Base-by-base conservation (phyloP, 2,329 filamentous ascomycete genomes). In the Diplodia sapinea region DNA sequence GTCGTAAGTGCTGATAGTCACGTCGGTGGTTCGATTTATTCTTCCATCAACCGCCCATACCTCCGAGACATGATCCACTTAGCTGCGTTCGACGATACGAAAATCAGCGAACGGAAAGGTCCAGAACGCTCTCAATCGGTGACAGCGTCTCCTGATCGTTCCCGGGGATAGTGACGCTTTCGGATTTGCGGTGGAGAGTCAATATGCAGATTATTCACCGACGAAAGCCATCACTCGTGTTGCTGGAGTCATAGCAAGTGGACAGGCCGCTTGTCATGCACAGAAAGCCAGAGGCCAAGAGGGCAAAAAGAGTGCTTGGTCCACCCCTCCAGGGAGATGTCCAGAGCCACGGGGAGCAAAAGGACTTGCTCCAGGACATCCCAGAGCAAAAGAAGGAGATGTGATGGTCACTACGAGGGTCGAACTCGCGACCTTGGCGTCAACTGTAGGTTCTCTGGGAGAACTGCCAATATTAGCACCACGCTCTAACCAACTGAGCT, bases 311-410 rank as follows among this genome's bases (percentile, higher is more conserved):
- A 31, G 51, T 15, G 15, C 31, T 43, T 15, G 5, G 5, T 54
- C 52, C 29, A 55, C 15, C 8, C 13, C 17, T n/a, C 17, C 15
- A 8, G 20, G 31, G 31, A 13, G 40, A n/a, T 15, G 47, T 23
- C 23, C 36, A 43, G 6, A 23, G 23, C 6, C 9, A n/a, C 9
- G 15, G 12, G 2, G 12, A 33, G 26, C 40, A 63, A 51, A 63
- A 63, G 31, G 38, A 15, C 4, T 15, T 15, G 17, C n/a, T 15
- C n/a, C 59, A 51, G 43, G 2, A 7, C 3, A 12, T 13, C 11
- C 29, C 11, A 7, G 26, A 20, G 47, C 38, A 68, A 65, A 68
- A 55, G 61, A 51, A 65, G 40, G 57, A 23, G 43, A 11, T 38
- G 11, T 17, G 43, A n/a, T 47, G 43, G 43, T 47, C 43, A 47